These are phyloP conservation scores for Phlebopus sp. DNA, from an alignment of 1,284 basidiomycete genomes.

Conservation along the genomic window DNA sequence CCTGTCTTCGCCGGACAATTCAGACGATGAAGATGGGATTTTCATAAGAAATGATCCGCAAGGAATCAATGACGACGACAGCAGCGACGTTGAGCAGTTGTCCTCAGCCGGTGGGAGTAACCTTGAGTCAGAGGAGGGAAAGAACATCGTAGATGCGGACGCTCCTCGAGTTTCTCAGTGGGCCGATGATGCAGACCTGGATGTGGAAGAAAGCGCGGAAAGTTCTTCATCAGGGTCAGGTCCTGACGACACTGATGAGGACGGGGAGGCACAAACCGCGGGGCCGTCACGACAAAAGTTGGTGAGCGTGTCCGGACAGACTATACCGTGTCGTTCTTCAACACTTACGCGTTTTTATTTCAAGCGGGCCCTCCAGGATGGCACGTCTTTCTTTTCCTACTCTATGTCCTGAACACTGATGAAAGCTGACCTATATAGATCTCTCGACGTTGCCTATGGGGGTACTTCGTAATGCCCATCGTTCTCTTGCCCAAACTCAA, in stretches of 20 bases:
- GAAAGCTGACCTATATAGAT: conserved; percentile 33
- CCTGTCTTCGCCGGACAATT: conserved; percentile 11
- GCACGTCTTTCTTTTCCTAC: conserved; percentile 12
- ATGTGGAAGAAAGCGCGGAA: conserved; percentile 24
- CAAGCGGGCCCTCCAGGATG: conserved; percentile 26
- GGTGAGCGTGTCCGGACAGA: conserved; percentile 16
- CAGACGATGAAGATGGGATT: background rate
- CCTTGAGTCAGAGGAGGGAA: conserved; percentile 24
- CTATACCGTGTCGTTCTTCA: conserved; percentile 3
- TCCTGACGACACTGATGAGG: conserved; percentile 24
- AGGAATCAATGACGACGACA: too few species aligned
- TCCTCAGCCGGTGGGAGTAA: background rate
- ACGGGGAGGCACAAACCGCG: conserved; percentile 14
- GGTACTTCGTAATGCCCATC: conserved; percentile 63
- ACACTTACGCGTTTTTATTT: conserved; percentile 34
- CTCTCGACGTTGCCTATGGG: conserved; percentile 62
- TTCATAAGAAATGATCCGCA: background rate
- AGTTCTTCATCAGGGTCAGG: conserved; percentile 21
- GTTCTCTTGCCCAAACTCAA: conserved; percentile 44
- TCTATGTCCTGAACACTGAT: conserved; percentile 9
- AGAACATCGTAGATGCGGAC: conserved; percentile 39
- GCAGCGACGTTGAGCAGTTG: background rate
- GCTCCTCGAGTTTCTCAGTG: conserved; percentile 53
- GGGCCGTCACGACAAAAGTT: conserved; percentile 30
- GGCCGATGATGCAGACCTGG: conserved; percentile 51